Evolutionary conservation across 176 grass and related monocot genomes (phyloP).

Genomic region (Hordeum marinum): DNA sequence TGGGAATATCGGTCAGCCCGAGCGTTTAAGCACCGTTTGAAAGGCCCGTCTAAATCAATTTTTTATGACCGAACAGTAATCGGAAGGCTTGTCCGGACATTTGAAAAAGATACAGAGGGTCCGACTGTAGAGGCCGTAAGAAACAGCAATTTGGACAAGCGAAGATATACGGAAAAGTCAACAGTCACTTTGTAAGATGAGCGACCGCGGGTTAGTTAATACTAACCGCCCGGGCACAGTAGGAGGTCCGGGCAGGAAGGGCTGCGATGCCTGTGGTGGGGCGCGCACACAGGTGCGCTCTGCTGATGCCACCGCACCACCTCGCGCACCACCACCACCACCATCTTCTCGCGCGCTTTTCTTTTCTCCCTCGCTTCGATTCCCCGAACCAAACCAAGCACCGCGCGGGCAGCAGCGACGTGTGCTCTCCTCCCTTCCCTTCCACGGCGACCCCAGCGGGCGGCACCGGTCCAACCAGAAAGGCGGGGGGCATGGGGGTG

Average conservation of each 20-base stretch:
- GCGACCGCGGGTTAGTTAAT: neutral
- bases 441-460: conserved; percentile 6
- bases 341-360: neutral
- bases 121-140: no score
- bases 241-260: neutral
- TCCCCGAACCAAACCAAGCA: neutral
- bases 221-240: neutral
- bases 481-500: neutral
- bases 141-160: neutral
- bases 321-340: neutral
- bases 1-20: no score
- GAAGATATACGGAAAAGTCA: neutral
- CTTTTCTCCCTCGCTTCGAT: neutral
- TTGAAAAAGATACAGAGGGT: no score
- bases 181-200: neutral
- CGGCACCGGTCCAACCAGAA: conserved; percentile 3
- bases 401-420: neutral
- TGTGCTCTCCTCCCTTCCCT: neutral
- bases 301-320: neutral
- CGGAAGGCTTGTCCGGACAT: no score
- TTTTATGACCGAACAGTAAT: no score
- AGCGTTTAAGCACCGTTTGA: no score
- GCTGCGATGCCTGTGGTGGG: neutral
- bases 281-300: neutral
- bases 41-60: no score